Evolutionary conservation across 1,139 yeast species (phyloP).

Genomic region (Kodamaea alishanica): DNA sequence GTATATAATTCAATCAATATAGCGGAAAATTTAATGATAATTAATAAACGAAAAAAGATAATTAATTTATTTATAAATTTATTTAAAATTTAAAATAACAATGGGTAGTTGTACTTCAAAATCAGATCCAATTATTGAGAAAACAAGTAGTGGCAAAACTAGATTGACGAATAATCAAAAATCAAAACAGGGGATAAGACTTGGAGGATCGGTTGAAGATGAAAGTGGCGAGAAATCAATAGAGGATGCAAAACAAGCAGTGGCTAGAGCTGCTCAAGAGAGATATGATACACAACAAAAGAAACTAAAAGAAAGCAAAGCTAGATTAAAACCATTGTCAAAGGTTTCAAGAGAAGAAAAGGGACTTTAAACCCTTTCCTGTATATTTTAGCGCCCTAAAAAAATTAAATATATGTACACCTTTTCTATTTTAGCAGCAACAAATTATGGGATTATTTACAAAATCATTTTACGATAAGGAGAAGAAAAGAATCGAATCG

Average conservation of each 20-base stretch:
- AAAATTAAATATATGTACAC: not conserved
- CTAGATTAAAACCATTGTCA: conserved; percentile 28
- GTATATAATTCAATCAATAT: conserved; percentile 1
- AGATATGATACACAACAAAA: conserved; percentile 28
- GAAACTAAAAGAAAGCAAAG: conserved; percentile 23
- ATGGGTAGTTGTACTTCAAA: conserved; percentile 17
- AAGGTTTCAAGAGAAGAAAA: conserved; percentile 31
- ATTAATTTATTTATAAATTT: too few species aligned
- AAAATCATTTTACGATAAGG: conserved; percentile 28
- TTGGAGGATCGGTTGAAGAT: not conserved
- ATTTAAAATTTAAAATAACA: not conserved
- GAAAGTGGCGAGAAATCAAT: not conserved
- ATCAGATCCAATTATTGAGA: conserved; percentile 2
- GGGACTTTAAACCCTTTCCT: conserved; percentile 19
- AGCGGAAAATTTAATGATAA: not conserved
- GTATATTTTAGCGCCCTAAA: too few species aligned
- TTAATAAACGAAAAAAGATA: too few species aligned
- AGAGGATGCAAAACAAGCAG: conserved; percentile 24
- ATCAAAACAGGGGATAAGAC: conserved; percentile 1
- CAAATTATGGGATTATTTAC: conserved; percentile 1
- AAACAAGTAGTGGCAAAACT: conserved; percentile 1
- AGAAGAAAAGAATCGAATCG: conserved; percentile 24
- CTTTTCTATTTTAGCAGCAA: not conserved
- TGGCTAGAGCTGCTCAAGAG: conserved; percentile 37
- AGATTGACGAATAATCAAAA: conserved; percentile 1